A percentile compares a stretch with the other conserved stretches of the same genome.
Conservation (phyloP, 1,284 basidiomycete species). For the Rhodotorula sp. region DNA sequence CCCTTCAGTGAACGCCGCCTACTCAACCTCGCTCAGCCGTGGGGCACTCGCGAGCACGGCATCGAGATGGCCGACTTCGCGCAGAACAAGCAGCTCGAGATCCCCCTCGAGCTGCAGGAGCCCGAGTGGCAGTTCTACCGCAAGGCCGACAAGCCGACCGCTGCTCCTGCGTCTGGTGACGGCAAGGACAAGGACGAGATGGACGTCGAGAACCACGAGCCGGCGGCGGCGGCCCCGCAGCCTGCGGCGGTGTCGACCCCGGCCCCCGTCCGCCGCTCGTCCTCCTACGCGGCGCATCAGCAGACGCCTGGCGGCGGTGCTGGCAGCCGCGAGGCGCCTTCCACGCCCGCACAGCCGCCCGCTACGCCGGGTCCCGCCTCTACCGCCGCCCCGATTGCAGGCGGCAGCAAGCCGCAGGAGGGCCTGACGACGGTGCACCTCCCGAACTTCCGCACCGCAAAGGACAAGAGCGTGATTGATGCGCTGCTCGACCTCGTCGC, state of each 20-base stretch:
- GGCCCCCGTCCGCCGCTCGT: conserved; percentile 27
- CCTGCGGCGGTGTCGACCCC: conserved; percentile 21
- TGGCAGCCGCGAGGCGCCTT: not conserved
- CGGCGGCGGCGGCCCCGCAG: not conserved
- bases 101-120: conserved; percentile 49
- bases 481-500: conserved; percentile 74
- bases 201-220: conserved; percentile 17
- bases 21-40: conserved; percentile 49
- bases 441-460: conserved; percentile 42
- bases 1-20: conserved; percentile 50
- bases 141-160: conserved; percentile 26
- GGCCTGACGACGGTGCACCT: conserved; percentile 51
- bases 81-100: conserved; percentile 39
- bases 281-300: conserved; percentile 26
- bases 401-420: conserved; percentile 47
- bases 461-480: conserved; percentile 50
- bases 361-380: conserved; percentile 19
- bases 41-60: conserved; percentile 49
- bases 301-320: conserved; percentile 11
- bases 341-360: conserved; percentile 20
- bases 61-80: conserved; percentile 54
- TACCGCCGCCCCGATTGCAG: not conserved
- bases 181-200: conserved; percentile 27
- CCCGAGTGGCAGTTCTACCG: conserved; percentile 56
- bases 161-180: conserved; percentile 2